Conservation (phyloP, 1,284 basidiomycete genomes). For the Caloboletus firmus region DNA sequence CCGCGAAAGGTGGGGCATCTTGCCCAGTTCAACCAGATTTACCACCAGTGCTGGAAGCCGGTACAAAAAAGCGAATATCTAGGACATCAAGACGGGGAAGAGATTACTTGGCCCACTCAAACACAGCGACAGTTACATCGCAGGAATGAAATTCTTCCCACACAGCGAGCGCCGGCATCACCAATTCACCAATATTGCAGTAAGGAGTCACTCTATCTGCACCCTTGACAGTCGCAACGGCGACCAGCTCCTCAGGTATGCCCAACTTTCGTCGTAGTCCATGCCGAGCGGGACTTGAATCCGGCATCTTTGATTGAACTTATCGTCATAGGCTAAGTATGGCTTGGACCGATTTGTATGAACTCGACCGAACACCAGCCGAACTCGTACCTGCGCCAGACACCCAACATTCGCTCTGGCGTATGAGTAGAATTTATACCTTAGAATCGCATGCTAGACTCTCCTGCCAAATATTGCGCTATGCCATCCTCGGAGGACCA, state of each 20-base stretch:
- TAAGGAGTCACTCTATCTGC: not conserved
- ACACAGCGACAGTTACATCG: not conserved
- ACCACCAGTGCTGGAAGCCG: not conserved
- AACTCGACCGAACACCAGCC: not conserved
- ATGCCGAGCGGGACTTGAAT: not conserved
- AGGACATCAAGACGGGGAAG: not conserved
- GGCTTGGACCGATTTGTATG: not conserved
- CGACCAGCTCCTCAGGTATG: no score
- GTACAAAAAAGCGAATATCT: not conserved
- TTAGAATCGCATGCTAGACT: not conserved
- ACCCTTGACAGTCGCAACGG: not conserved
- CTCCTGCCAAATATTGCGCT: not conserved
- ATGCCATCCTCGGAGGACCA: conserved; percentile 8
- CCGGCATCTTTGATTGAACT: not conserved
- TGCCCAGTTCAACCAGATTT: not conserved
- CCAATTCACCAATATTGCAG: no score
- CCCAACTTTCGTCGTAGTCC: no score
- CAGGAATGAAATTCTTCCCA: not conserved
- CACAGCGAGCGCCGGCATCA: not conserved
- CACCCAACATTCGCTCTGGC: not conserved
- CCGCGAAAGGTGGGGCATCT: no score
- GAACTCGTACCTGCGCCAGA: not conserved
- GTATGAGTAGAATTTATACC: not conserved
- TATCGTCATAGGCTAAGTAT: not conserved
- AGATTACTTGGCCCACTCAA: not conserved